These are phyloP conservation scores for Sporisorium reilianum DNA, from an alignment of 1,284 basidiomycete species.

Conservation along the genomic window DNA sequence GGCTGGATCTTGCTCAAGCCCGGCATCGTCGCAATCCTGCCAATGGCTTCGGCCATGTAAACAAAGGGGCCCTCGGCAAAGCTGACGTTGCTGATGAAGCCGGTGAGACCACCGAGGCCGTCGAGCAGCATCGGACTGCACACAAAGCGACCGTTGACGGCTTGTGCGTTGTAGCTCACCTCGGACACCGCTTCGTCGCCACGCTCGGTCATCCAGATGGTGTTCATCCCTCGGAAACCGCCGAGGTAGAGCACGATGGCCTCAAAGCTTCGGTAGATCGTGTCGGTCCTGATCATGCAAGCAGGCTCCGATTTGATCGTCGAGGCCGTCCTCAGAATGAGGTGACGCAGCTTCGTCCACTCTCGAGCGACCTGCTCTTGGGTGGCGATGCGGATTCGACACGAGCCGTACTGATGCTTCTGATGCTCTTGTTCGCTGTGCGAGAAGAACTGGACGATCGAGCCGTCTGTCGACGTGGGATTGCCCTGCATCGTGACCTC, in stretches of 20 bases:
- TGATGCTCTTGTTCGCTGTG: conserved; percentile 38
- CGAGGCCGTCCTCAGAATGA: conserved; percentile 24
- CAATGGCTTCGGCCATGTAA: conserved; percentile 53
- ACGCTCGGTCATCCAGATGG: conserved; percentile 39
- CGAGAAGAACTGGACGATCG: conserved; percentile 46
- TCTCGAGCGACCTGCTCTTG: conserved; percentile 7
- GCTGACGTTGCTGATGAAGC: conserved; percentile 55
- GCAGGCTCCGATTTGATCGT: conserved; percentile 16
- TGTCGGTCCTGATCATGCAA: conserved; percentile 27
- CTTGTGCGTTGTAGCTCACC: conserved; percentile 24
- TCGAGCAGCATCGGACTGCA: conserved; percentile 53
- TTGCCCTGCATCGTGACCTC: conserved; percentile 41
- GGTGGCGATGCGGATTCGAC: conserved; percentile 23
- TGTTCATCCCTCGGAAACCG: conserved; percentile 52
- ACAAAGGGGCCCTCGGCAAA: conserved; percentile 41
- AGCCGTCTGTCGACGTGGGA: conserved; percentile 29
- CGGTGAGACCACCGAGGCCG: conserved; percentile 51
- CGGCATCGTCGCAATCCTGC: conserved; percentile 33
- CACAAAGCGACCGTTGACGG: conserved; percentile 39
- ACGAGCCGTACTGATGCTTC: conserved; percentile 50
- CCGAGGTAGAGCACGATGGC: conserved; percentile 44
- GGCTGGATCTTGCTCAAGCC: conserved; percentile 20
- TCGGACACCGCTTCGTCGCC: conserved; percentile 47
- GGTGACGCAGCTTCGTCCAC: conserved; percentile 38
- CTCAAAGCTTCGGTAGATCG: conserved; percentile 50